Evolutionary conservation across 73 alveolate genomes (phyloP).

Genomic region (Paramecium biaurelia): DNA sequence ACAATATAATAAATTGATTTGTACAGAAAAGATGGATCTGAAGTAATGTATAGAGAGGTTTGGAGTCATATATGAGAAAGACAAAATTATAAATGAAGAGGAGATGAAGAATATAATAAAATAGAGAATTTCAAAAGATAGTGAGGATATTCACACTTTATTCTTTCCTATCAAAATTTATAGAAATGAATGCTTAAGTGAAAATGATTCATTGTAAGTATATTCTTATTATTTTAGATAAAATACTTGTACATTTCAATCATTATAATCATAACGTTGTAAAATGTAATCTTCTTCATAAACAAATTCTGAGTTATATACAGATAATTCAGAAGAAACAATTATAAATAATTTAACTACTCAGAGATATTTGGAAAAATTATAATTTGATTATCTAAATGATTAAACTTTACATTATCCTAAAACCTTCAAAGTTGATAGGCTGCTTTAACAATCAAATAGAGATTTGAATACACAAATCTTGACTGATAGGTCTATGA

Average conservation of each 20-base stretch:
- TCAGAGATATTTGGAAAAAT: not conserved
- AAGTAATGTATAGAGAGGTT: not conserved
- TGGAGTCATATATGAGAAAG: not conserved
- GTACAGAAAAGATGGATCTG: not conserved
- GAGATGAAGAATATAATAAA: not conserved
- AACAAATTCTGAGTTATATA: not conserved
- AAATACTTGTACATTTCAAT: not conserved
- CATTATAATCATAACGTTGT: not conserved
- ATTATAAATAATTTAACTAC: not conserved
- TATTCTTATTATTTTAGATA: too few relatives aligned
- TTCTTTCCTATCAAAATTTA: not conserved
- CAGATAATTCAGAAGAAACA: not conserved
- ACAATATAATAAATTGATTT: not conserved
- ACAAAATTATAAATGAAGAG: not conserved
- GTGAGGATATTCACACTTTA: not conserved
- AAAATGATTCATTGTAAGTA: not conserved
- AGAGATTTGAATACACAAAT: not conserved
- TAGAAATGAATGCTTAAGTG: not conserved
- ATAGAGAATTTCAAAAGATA: not conserved
- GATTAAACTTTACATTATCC: slow-evolving; percentile 14
- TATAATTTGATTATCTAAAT: not conserved
- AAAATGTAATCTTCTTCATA: not conserved
- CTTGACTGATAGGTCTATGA: not conserved
- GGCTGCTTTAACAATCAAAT: not conserved
- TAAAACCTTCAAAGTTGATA: not conserved